phyloP scores from a whole-genome alignment of 2,329 filamentous ascomycete genomes.

The Coniochaeta sp. region DNA sequence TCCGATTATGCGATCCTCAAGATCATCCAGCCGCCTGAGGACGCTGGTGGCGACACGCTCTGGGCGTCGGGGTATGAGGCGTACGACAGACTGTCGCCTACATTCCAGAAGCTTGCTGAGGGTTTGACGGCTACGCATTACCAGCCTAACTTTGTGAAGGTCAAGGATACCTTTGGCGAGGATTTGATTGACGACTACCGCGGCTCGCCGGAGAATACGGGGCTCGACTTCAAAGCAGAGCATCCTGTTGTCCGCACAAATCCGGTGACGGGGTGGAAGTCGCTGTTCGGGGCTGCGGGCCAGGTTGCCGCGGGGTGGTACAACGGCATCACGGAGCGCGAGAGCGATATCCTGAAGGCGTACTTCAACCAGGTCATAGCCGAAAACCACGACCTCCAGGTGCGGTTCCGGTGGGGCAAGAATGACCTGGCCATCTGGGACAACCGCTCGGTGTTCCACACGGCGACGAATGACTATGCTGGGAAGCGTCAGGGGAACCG shows the following conservation, averaged over 20 bases:
- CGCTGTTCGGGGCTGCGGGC: conserved; percentile 23
- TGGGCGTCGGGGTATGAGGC: conserved; percentile 35
- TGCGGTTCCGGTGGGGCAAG: conserved; percentile 22
- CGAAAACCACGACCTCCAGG: conserved; percentile 23
- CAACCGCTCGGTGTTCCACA: conserved; percentile 21
- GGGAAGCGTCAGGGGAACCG: conserved; percentile 22
- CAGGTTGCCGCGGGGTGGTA: conserved; percentile 20
- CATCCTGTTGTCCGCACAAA: conserved; percentile 23
- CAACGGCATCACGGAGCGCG: conserved; percentile 24
- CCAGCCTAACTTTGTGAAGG: conserved; percentile 23
- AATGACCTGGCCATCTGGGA: conserved; percentile 15
- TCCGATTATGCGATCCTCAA: conserved; percentile 39
- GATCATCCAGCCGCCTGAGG: conserved; percentile 31
- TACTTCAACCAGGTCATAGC: conserved; percentile 19
- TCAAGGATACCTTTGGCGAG: conserved; percentile 28
- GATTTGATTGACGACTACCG: conserved; percentile 21
- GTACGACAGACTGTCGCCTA: conserved; percentile 27
- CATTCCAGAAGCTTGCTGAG: conserved; percentile 18
- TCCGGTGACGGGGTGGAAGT: conserved; percentile 25
- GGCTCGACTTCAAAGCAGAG: conserved; percentile 19
- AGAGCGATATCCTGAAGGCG: conserved; percentile 19
- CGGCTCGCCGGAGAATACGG: conserved; percentile 19
- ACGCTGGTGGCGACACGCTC: conserved; percentile 36
- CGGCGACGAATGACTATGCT: conserved; percentile 20
- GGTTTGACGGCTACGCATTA: conserved; percentile 20